Conservation (phyloP, 768 basidiomycete genomes). For the Lentinula edodes region DNA sequence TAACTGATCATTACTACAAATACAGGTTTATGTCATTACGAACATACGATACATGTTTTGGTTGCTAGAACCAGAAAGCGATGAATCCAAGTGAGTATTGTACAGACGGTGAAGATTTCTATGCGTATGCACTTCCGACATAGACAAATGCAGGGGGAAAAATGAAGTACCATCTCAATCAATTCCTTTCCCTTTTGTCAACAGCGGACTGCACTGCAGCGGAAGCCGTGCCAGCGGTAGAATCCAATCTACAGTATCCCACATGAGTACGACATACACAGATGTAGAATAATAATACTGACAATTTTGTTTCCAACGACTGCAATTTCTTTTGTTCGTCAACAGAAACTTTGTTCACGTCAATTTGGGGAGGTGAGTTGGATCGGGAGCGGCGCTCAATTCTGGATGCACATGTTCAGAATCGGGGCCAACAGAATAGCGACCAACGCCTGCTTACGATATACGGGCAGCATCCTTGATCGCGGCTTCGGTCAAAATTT, state of each 20-base stretch:
- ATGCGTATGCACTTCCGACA: not conserved
- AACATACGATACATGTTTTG: not conserved
- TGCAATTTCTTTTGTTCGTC: conserved; percentile 1
- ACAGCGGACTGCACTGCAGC: conserved; percentile 2
- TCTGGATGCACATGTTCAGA: not conserved
- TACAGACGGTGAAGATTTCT: not conserved
- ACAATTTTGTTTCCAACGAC: conserved; percentile 4
- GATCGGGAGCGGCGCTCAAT: conserved; percentile 6
- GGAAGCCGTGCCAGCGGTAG: conserved; percentile 3
- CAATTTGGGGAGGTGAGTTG: conserved; percentile 4
- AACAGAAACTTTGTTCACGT: not conserved
- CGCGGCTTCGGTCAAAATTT: conserved; percentile 11
- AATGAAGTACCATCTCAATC: not conserved
- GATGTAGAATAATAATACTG: not conserved
- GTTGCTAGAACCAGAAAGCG: conserved; percentile 1
- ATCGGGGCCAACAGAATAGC: not conserved
- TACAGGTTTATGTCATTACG: not conserved
- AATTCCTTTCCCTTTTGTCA: not conserved
- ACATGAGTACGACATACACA: not conserved
- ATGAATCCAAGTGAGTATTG: not conserved
- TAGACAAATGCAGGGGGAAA: not conserved
- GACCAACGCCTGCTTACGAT: conserved; percentile 4
- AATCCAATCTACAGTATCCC: not conserved
- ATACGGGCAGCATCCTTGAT: conserved; percentile 16
- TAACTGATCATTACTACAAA: not conserved